Evolutionary conservation across 176 grass and related monocot genomes (phyloP).

Genomic region (Elymus sibiricus): DNA sequence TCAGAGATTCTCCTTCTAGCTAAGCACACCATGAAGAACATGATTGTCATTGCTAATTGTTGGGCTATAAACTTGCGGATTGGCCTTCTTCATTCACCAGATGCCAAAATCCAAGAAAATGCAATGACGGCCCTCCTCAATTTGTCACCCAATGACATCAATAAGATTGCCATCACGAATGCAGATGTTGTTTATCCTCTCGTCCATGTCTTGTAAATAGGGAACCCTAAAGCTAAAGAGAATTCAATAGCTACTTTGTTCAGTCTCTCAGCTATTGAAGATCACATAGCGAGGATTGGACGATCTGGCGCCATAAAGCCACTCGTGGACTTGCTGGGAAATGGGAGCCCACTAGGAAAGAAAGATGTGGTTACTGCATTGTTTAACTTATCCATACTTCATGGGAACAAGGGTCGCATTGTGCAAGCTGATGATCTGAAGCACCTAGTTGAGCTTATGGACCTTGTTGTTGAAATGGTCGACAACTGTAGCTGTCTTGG

Average conservation of each 20-base stretch:
- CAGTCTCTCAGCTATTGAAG: slow-evolving; percentile 79
- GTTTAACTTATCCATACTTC: slow-evolving; percentile 77
- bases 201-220: slow-evolving; percentile 66
- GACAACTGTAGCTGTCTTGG: slow-evolving; percentile 85
- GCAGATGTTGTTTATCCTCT: slow-evolving; percentile 67
- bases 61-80: slow-evolving; percentile 65
- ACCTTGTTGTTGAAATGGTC: slow-evolving; percentile 83
- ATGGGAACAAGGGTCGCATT: slow-evolving; percentile 74
- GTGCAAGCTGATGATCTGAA: slow-evolving; percentile 71
- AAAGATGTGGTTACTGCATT: slow-evolving; percentile 85
- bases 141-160: slow-evolving; percentile 81
- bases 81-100: slow-evolving; percentile 64
- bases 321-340: slow-evolving; percentile 63
- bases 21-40: slow-evolving; percentile 68
- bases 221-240: slow-evolving; percentile 78
- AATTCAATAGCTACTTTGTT: slow-evolving; percentile 81
- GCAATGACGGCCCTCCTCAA: slow-evolving; percentile 75
- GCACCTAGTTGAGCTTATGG: slow-evolving; percentile 84
- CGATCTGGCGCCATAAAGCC: slow-evolving; percentile 71
- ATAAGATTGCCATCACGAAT: slow-evolving; percentile 66
- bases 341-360: slow-evolving; percentile 71
- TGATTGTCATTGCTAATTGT: slow-evolving; percentile 54
- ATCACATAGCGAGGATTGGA: slow-evolving; percentile 71
- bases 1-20: slow-evolving; percentile 62
- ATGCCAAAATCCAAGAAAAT: slow-evolving; percentile 64